Percentiles rank a stretch among this genome's conserved stretches.
Evolutionary conservation across 1,284 basidiomycete genomes (phyloP).

Genomic region (Ustilago trichophora): DNA sequence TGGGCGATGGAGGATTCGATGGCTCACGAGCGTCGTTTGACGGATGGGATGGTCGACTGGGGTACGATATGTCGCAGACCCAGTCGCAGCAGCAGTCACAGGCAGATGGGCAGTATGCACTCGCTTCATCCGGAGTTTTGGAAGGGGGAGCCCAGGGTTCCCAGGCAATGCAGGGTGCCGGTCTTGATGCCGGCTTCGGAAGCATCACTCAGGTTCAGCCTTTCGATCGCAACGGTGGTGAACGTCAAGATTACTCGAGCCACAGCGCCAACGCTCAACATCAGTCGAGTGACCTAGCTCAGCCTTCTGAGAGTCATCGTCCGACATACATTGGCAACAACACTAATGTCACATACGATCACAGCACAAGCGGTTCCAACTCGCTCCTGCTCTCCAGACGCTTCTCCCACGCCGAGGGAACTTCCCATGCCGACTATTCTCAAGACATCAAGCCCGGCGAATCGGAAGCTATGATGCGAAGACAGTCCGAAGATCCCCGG

Average conservation of each 20-base stretch:
- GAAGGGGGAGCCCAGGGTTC: not conserved
- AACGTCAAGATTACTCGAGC: conserved; percentile 7
- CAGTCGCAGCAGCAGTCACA: not conserved
- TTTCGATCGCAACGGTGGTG: conserved; percentile 5
- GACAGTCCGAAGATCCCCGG: not conserved
- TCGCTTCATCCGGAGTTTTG: conserved; percentile 1
- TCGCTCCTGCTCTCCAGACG: conserved; percentile 10
- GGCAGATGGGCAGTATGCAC: conserved; percentile 4
- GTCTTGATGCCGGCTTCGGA: conserved; percentile 7
- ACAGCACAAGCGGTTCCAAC: not conserved
- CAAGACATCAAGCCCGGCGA: not conserved
- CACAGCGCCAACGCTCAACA: not conserved
- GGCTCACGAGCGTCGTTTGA: conserved; percentile 4
- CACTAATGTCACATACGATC: not conserved
- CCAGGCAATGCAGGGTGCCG: not conserved
- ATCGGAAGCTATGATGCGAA: not conserved
- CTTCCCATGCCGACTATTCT: not conserved
- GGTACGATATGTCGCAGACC: conserved; percentile 7
- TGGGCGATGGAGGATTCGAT: conserved; percentile 6
- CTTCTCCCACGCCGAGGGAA: conserved; percentile 6
- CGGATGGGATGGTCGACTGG: conserved; percentile 9
- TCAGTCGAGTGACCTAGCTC: too few relatives aligned
- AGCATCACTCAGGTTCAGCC: not conserved
- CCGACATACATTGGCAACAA: not conserved
- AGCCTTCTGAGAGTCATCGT: not conserved